Evolutionary conservation across 495 filamentous ascomycete species (phyloP).

Genomic region (Hamigera avellanea): DNA sequence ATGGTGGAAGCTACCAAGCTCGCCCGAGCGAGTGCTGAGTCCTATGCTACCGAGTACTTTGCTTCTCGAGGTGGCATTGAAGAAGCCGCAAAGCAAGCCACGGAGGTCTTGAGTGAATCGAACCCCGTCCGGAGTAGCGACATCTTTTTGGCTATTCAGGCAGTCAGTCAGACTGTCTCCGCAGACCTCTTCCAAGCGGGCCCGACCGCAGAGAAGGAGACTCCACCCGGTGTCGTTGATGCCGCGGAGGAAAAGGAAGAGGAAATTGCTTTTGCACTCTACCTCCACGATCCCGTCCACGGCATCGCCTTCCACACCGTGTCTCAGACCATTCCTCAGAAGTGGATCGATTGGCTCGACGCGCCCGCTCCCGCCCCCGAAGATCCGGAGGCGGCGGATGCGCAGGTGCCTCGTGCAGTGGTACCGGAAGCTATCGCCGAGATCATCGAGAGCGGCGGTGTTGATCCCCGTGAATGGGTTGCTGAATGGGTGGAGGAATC

Average conservation of each 20-base stretch:
- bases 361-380: slow-evolving; percentile 46
- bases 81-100: slow-evolving; percentile 63
- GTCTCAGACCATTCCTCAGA: slow-evolving; percentile 71
- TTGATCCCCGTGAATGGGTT: slow-evolving; percentile 94
- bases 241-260: slow-evolving; percentile 37
- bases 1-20: slow-evolving; percentile 82
- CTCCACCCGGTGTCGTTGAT: slow-evolving; percentile 40
- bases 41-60: slow-evolving; percentile 76
- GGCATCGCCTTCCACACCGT: slow-evolving; percentile 76
- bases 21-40: slow-evolving; percentile 74
- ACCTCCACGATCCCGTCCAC: slow-evolving; percentile 88
- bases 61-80: slow-evolving; percentile 65
- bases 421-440: slow-evolving; percentile 78
- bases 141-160: slow-evolving; percentile 90
- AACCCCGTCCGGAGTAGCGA: slow-evolving; percentile 89
- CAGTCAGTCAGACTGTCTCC: slow-evolving; percentile 52
- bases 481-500: slow-evolving; percentile 94
- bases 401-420: slow-evolving; percentile 24
- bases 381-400: slow-evolving; percentile 20
- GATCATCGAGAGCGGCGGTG: slow-evolving; percentile 78
- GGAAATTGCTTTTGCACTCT: slow-evolving; percentile 74
- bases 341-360: slow-evolving; percentile 90
- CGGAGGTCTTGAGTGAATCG: slow-evolving; percentile 59
- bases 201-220: slow-evolving; percentile 40
- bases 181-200: slow-evolving; percentile 57